phyloP scores from a whole-genome alignment of 805 yeast species.

The Yamadazyma phyllophila region DNA sequence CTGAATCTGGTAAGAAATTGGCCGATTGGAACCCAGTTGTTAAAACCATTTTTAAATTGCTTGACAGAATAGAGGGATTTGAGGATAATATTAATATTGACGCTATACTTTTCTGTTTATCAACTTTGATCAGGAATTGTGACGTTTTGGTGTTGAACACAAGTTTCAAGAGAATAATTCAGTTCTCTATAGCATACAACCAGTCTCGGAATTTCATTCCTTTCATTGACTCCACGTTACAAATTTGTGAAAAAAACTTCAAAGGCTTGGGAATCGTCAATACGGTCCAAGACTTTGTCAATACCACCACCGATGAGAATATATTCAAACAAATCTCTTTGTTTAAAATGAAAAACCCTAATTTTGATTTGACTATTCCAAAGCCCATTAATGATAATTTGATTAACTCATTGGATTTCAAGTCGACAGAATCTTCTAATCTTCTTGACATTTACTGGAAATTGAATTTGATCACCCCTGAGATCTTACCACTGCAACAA shows the following conservation, averaged over 20 bases:
- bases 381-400: background rate
- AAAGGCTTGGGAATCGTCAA: constrained; percentile 4
- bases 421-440: background rate
- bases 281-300: constrained; percentile 11
- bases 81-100: constrained; percentile 6
- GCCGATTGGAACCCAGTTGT: constrained; percentile 47
- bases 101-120: constrained; percentile 38
- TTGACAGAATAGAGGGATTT: background rate
- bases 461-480: constrained; percentile 8
- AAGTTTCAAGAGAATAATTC: constrained; percentile 31
- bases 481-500: background rate
- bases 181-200: constrained; percentile 4
- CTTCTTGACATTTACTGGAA: constrained; percentile 13
- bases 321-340: constrained; percentile 11
- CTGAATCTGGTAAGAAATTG: constrained; percentile 69
- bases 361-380: constrained; percentile 7
- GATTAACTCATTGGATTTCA: constrained; percentile 1
- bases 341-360: constrained; percentile 9
- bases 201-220: constrained; percentile 12
- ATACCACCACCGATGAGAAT: background rate
- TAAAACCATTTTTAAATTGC: constrained; percentile 14
- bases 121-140: constrained; percentile 55
- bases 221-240: constrained; percentile 11
- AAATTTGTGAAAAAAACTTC: constrained; percentile 12
- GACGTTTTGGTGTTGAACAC: constrained; percentile 42